Evolutionary conservation across 108 stramenopile species (phyloP), one percentile per base, ranked within the genome.

Genomic region (Poteriospumella lacustris): DNA sequence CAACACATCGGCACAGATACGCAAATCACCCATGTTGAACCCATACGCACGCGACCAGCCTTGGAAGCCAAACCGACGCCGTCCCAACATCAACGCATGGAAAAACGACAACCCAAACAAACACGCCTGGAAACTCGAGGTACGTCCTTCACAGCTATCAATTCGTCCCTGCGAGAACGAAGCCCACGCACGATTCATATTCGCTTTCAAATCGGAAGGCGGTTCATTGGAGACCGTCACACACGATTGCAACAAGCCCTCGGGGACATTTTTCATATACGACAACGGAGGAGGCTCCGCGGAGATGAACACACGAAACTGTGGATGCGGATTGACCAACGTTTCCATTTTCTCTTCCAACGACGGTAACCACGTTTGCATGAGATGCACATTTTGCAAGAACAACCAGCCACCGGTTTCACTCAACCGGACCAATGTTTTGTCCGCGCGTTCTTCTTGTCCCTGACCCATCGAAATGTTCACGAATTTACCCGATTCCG

Each of bases 391-490:
- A 60, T 89, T 89, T 43, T 89, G 86, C 58, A 89, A 59, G 40
- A 89, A 79, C 33, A 88, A 70, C 86, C 87, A 89, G 62, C 86
- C 83, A 43, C 89, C 89, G 33, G 59, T 31, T 19, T 68, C 38
- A 0, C 47, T 82, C 73, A 83, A 78, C 39, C 58, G 59, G 19
- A 77, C 73, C 5, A 92, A 62, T 9, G 85, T 70, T 33, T 77
- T 58, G 33, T 79, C 80, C 56, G 88, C 88, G 31, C 80, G 75
- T 2, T 36, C 31, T 77, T 89, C 89, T 64, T 89, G 88, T 52
- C 89, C 89, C 67, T 89, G 89, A 33, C 89, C 89, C 78, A 89
- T 85, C 40, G 76, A 81, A 31, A 88, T 87, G 68, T 88, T 87
- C 40, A 68, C 36, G 31, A 73, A 73, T 5, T 19, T 9, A 42